A percentile compares a stretch with the other conserved stretches of the same genome.
Evolutionary conservation across 1,284 basidiomycete genomes (phyloP).

Genomic region (Cutaneotrichosporon curvatum): DNA sequence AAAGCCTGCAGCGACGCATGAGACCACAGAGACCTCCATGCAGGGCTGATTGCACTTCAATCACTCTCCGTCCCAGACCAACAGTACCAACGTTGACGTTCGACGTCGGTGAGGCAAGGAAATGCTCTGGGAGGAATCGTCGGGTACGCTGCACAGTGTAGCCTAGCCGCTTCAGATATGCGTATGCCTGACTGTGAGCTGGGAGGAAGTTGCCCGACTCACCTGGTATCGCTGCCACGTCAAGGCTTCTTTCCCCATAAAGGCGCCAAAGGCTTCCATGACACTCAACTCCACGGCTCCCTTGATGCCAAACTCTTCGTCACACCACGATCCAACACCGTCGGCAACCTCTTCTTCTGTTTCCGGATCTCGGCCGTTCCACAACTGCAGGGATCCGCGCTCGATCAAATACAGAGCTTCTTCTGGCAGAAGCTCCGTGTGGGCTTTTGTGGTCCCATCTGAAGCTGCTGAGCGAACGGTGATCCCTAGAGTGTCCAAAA

Average conservation of each 20-base stretch:
- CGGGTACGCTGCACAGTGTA: conserved; percentile 68
- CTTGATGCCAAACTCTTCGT: conserved; percentile 59
- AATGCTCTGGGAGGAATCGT: conserved; percentile 37
- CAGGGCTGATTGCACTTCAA: no score
- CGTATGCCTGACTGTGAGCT: conserved; percentile 61
- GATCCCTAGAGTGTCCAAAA: conserved; percentile 71
- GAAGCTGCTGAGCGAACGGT: conserved; percentile 53
- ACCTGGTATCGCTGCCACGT: conserved; percentile 84
- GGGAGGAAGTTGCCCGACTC: conserved; percentile 19
- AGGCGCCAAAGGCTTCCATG: conserved; percentile 76
- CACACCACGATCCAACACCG: conserved; percentile 34
- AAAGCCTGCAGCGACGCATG: no score
- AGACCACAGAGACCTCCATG: no score
- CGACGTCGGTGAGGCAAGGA: conserved; percentile 9
- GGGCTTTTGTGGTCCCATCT: conserved; percentile 39
- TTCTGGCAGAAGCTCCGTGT: conserved; percentile 78
- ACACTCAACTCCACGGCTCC: conserved; percentile 88
- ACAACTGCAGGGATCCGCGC: conserved; percentile 76
- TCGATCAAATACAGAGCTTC: conserved; percentile 90
- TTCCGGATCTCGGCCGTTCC: conserved; percentile 49
- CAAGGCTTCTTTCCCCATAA: conserved; percentile 70
- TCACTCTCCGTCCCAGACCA: no score
- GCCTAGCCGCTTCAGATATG: conserved; percentile 83
- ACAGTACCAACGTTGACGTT: no score
- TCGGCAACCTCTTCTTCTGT: conserved; percentile 14